phyloP scores from a whole-genome alignment of 176 grass and related monocot genomes.

The Zoysia pacifica region DNA sequence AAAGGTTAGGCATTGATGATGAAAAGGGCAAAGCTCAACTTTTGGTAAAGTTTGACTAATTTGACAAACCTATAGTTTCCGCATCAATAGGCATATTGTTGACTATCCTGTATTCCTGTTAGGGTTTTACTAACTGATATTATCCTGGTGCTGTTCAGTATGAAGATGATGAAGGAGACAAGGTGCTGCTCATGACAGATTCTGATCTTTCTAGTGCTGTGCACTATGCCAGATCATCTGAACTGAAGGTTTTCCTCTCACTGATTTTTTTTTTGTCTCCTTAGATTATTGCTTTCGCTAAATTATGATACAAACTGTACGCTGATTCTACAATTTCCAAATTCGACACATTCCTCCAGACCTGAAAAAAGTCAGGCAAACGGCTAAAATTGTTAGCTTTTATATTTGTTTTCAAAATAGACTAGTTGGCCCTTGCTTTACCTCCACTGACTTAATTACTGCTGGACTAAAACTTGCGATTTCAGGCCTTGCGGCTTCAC shows the following conservation, averaged over 20 bases:
- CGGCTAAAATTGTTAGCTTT: neutral
- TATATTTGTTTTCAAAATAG: neutral
- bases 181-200: slow-evolving; percentile 72
- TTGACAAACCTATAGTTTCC: slow-evolving; percentile 15
- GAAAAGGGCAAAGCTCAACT: slow-evolving; percentile 63
- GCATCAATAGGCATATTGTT: neutral
- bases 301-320: neutral
- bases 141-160: slow-evolving; percentile 57
- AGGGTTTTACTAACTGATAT: slow-evolving; percentile 3
- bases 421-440: slow-evolving; percentile 28
- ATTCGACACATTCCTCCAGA: neutral
- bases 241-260: slow-evolving; percentile 67
- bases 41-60: slow-evolving; percentile 61
- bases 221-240: slow-evolving; percentile 63
- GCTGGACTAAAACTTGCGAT: slow-evolving; percentile 27
- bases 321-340: slow-evolving; percentile 2
- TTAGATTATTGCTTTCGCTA: neutral
- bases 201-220: slow-evolving; percentile 77
- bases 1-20: slow-evolving; percentile 55
- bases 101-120: slow-evolving; percentile 11
- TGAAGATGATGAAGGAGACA: slow-evolving; percentile 95
- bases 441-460: neutral
- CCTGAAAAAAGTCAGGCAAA: neutral
- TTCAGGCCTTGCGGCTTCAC: slow-evolving; percentile 80
- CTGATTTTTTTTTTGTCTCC: slow-evolving; percentile 2